Evolutionary conservation across 345 rosid species (phyloP).

Genomic region (Erodium maritimum): DNA sequence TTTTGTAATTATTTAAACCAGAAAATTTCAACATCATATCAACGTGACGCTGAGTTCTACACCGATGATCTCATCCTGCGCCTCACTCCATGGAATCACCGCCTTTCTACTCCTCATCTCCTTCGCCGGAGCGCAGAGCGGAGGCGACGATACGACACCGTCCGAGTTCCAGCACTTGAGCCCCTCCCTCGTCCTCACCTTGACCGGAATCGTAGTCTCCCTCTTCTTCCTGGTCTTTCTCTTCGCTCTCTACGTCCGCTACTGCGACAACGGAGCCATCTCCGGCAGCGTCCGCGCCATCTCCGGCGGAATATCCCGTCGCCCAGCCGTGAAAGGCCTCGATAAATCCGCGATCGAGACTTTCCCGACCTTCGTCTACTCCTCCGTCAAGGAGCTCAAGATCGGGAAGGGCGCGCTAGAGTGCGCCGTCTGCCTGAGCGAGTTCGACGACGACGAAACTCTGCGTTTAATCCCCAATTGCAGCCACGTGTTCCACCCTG

Average conservation of each 20-base stretch:
- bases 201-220: conserved; percentile 58
- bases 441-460: conserved; percentile 84
- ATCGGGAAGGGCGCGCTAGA: conserved; percentile 74
- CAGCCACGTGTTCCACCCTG: conserved; percentile 90
- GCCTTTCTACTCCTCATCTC: neutral
- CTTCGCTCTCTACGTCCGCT: conserved; percentile 73
- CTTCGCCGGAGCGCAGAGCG: conserved; percentile 12
- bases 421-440: conserved; percentile 84
- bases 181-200: conserved; percentile 72
- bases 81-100: neutral
- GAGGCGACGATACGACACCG: neutral
- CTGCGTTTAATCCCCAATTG: conserved; percentile 91
- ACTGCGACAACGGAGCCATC: conserved; percentile 24
- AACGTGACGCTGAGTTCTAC: too few species aligned
- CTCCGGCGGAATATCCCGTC: neutral
- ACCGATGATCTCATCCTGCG: too few species aligned
- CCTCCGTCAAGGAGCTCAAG: conserved; percentile 77
- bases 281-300: conserved; percentile 15
- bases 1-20: too few species aligned
- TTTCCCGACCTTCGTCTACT: conserved; percentile 67
- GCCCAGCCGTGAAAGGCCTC: conserved; percentile 23
- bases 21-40: too few species aligned
- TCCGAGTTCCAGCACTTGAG: conserved; percentile 32
- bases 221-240: conserved; percentile 81
- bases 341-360: conserved; percentile 43